Percentiles rank a stretch among this genome's conserved stretches.
phyloP scores from a whole-genome alignment of 768 basidiomycete species.

The Ephemerocybe angulata region DNA sequence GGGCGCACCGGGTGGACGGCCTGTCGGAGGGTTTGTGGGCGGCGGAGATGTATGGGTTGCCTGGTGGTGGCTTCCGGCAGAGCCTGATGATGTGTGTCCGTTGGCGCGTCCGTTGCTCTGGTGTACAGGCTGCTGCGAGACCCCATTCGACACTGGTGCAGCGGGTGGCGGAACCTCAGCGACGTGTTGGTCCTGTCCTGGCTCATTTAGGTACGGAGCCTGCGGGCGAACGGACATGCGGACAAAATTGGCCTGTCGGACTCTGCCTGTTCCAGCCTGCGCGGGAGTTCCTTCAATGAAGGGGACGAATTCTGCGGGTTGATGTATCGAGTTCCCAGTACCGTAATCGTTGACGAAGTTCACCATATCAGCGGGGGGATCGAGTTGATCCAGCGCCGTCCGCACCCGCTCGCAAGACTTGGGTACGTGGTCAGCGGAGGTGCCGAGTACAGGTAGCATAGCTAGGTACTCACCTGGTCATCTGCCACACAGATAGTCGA shows the following conservation, averaged over 20 bases:
- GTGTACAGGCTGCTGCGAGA: conserved; percentile 21
- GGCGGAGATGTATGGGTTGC: background rate
- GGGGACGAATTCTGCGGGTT: conserved; percentile 72
- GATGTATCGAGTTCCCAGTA: conserved; percentile 79
- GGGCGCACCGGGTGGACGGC: conserved; percentile 5
- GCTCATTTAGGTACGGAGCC: conserved; percentile 7
- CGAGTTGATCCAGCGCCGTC: conserved; percentile 80
- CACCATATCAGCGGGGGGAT: conserved; percentile 79
- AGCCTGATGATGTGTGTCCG: background rate
- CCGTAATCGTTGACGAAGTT: conserved; percentile 85
- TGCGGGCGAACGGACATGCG: conserved; percentile 29
- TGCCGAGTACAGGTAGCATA: background rate
- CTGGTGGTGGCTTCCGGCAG: background rate
- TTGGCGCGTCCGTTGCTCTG: conserved; percentile 5
- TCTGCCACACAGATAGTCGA: conserved; percentile 94
- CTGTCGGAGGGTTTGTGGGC: conserved; percentile 6
- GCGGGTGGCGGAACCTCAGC: too few species aligned
- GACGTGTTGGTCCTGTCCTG: conserved; percentile 4
- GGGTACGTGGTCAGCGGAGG: conserved; percentile 7
- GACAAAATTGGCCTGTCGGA: conserved; percentile 27
- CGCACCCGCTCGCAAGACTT: conserved; percentile 91
- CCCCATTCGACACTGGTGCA: conserved; percentile 4
- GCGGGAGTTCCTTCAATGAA: conserved; percentile 40
- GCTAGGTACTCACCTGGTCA: conserved; percentile 62
- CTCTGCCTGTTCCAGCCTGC: conserved; percentile 18